Conservation (phyloP, 495 filamentous ascomycete species). For the Xylaria palmicola region DNA sequence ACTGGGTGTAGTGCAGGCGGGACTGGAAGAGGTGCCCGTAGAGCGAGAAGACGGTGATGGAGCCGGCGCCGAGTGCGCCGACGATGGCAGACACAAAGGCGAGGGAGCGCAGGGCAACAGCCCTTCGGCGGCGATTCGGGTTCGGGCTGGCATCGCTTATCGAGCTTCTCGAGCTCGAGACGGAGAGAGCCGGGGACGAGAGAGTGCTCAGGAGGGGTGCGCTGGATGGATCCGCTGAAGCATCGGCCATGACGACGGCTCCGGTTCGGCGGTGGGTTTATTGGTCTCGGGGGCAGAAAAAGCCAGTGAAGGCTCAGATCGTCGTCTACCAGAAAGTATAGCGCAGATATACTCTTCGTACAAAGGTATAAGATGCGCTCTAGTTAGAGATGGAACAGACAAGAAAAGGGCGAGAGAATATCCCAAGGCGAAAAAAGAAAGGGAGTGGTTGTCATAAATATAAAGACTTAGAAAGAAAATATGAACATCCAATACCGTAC, state of each 20-base stretch:
- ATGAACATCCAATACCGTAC: too few species aligned
- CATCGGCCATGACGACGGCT: constrained; percentile 10
- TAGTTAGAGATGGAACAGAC: too few species aligned
- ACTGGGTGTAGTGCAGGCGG: constrained; percentile 79
- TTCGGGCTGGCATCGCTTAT: constrained; percentile 33
- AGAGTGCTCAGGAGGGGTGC: constrained; percentile 31
- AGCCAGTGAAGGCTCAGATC: background rate
- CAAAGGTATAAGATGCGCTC: too few species aligned
- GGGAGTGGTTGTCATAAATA: too few species aligned
- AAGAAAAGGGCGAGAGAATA: too few species aligned
- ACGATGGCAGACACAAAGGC: constrained; percentile 43
- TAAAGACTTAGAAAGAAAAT: too few species aligned
- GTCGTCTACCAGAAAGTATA: background rate
- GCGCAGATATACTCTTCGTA: too few species aligned
- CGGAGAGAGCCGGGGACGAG: constrained; percentile 35
- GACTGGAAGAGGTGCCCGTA: constrained; percentile 87
- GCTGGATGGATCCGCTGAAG: constrained; percentile 21
- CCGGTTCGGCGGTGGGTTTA: too few species aligned
- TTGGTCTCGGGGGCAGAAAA: too few species aligned
- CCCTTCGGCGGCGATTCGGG: constrained; percentile 23
- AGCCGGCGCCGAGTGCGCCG: constrained; percentile 71
- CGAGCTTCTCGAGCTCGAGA: constrained; percentile 34
- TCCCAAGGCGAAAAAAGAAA: too few species aligned
- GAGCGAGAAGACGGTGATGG: constrained; percentile 83
- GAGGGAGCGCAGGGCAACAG: constrained; percentile 31